Percentiles rank a stretch among this genome's conserved stretches.
These are phyloP conservation scores for Rhizopogon salebrosus DNA, from an alignment of 768 basidiomycete genomes.

Conservation along the genomic window DNA sequence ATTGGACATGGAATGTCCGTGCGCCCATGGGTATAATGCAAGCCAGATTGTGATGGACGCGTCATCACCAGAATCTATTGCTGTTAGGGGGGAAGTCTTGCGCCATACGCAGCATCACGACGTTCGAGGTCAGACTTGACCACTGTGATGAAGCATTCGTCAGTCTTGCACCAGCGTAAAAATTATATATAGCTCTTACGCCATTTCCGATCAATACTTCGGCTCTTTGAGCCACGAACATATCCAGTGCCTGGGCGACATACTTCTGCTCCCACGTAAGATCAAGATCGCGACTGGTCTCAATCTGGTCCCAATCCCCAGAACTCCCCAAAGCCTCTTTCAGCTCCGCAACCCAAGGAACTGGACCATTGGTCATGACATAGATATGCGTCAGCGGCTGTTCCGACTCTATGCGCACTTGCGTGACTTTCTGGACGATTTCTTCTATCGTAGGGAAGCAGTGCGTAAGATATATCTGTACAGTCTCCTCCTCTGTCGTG, in stretches of 20 bases:
- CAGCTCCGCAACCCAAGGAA: conserved; percentile 35
- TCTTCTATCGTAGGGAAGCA: conserved; percentile 38
- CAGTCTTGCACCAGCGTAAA: neutral
- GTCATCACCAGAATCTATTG: conserved; percentile 30
- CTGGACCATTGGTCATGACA: conserved; percentile 41
- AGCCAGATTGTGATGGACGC: no score
- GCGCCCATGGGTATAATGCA: neutral
- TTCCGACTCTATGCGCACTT: conserved; percentile 22
- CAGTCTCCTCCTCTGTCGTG: conserved; percentile 15
- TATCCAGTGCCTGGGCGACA: conserved; percentile 44
- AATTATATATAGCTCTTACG: conserved; percentile 23
- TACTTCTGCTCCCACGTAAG: conserved; percentile 37
- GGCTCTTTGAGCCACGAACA: conserved; percentile 41
- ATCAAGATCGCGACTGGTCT: conserved; percentile 35
- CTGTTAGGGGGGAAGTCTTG: conserved; percentile 20
- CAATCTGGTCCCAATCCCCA: conserved; percentile 32
- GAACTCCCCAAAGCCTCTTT: conserved; percentile 26
- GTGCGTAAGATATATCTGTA: conserved; percentile 27
- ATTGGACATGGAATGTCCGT: neutral
- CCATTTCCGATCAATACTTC: conserved; percentile 50
- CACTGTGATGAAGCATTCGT: conserved; percentile 21
- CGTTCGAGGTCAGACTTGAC: conserved; percentile 36
- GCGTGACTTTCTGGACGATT: conserved; percentile 35
- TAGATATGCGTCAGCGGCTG: conserved; percentile 33
- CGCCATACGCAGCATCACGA: conserved; percentile 32